These are phyloP conservation scores for Mrakia blollopis DNA, from an alignment of 768 basidiomycete species.

Conservation along the genomic window DNA sequence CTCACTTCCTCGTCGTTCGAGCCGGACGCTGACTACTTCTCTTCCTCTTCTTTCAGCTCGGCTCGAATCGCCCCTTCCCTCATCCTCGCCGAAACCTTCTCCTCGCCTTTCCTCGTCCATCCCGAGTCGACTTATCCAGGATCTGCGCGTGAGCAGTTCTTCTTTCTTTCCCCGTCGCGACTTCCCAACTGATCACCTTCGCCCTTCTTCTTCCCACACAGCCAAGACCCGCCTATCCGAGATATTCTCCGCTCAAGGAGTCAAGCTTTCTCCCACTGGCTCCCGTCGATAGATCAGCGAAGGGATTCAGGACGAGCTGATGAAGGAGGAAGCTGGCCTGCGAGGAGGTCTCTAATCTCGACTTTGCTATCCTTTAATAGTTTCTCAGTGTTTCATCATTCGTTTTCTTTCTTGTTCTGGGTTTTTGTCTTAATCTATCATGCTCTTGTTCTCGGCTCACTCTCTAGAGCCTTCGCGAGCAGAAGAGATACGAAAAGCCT, in stretches of 20 bases:
- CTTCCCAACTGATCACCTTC: too few relatives aligned
- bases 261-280: background rate
- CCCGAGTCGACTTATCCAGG: background rate
- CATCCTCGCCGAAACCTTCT: conserved; percentile 19
- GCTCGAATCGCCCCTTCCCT: conserved; percentile 1
- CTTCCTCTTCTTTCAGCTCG: background rate
- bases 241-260: background rate
- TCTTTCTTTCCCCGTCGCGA: too few relatives aligned
- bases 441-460: background rate
- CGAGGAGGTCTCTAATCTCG: too few relatives aligned
- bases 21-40: background rate
- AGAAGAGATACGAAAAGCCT: too few relatives aligned
- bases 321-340: background rate
- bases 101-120: conserved; percentile 14
- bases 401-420: background rate
- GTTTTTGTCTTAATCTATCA: conserved; percentile 10
- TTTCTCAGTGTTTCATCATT: background rate
- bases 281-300: background rate
- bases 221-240: background rate
- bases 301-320: conserved; percentile 1
- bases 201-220: background rate
- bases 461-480: background rate
- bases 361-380: too few relatives aligned
- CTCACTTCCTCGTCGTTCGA: background rate
- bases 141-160: conserved; percentile 3